Evolutionary conservation across 2,329 filamentous ascomycete species (phyloP).

Genomic region (Calonectria henricotiae): DNA sequence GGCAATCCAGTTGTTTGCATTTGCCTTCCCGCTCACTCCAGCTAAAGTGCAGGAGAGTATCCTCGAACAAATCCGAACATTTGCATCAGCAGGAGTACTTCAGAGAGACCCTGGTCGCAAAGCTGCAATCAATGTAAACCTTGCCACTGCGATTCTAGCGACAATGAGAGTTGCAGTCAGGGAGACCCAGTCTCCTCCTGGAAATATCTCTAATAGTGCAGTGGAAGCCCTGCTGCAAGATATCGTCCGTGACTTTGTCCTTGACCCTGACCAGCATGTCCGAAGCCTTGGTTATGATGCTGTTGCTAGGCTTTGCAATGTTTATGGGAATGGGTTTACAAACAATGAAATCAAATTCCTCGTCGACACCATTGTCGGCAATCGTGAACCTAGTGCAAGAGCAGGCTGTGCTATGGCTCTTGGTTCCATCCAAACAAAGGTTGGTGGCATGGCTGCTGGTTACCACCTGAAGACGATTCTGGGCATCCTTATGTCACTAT

Average conservation of each 20-base stretch:
- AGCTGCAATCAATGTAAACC: conserved; percentile 92
- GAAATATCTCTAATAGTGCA: conserved; percentile 81
- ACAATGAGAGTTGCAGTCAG: conserved; percentile 88
- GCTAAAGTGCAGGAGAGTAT: conserved; percentile 96
- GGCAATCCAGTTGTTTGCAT: conserved; percentile 93
- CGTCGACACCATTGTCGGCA: conserved; percentile 93
- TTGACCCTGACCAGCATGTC: conserved; percentile 88
- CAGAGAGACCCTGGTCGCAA: conserved; percentile 91
- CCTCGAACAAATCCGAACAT: conserved; percentile 92
- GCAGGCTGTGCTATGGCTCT: conserved; percentile 96
- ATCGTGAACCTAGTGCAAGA: conserved; percentile 92
- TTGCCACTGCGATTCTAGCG: conserved; percentile 85
- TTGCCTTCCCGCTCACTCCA: conserved; percentile 90
- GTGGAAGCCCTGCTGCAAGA: conserved; percentile 91
- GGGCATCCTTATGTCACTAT: conserved; percentile 97
- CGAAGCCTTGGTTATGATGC: conserved; percentile 89
- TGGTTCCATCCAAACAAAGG: conserved; percentile 93
- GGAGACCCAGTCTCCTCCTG: conserved; percentile 81
- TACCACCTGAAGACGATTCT: conserved; percentile 97
- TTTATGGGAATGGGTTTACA: conserved; percentile 90
- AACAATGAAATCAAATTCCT: conserved; percentile 91
- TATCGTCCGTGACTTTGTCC: conserved; percentile 79
- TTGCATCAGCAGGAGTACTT: conserved; percentile 84
- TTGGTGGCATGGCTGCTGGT: conserved; percentile 97
- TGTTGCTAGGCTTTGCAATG: conserved; percentile 86